A percentile compares a stretch with the other conserved stretches of the same genome.
Evolutionary conservation across 2,329 filamentous ascomycete genomes (phyloP).

Genomic region (Talaromyces sp.): DNA sequence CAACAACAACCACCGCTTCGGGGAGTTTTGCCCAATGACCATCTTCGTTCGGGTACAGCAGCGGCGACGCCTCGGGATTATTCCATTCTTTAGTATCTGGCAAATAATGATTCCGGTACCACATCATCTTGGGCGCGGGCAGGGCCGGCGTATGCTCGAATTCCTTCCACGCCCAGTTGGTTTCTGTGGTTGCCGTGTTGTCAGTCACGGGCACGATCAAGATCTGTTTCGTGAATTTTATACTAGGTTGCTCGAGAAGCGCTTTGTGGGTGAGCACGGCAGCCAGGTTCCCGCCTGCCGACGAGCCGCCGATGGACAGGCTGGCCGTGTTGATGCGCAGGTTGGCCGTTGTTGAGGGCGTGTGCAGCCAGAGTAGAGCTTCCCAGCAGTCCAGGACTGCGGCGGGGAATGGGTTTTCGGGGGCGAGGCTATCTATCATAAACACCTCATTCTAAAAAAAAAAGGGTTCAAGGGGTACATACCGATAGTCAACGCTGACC

Average conservation of each 20-base stretch:
- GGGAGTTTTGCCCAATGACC: slow-evolving; percentile 44
- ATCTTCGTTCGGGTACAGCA: slow-evolving; percentile 45
- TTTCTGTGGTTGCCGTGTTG: slow-evolving; percentile 47
- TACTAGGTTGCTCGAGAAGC: slow-evolving; percentile 29
- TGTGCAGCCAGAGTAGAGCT: slow-evolving; percentile 46
- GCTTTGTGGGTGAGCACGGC: slow-evolving; percentile 51
- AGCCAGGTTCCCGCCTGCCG: slow-evolving; percentile 50
- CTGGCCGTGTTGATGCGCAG: slow-evolving; percentile 37
- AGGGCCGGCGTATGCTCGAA: slow-evolving; percentile 50
- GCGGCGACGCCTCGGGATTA: slow-evolving; percentile 50
- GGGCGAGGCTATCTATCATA: slow-evolving; percentile 43
- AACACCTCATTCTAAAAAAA: too few species aligned
- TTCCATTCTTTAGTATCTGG: slow-evolving; percentile 43
- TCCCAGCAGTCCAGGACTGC: slow-evolving; percentile 56
- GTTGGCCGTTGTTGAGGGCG: slow-evolving; percentile 33
- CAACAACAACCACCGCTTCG: slow-evolving; percentile 49
- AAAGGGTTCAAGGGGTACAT: slow-evolving; percentile 5
- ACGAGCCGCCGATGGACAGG: slow-evolving; percentile 47
- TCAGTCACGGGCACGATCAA: slow-evolving; percentile 56
- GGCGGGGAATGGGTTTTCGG: slow-evolving; percentile 53
- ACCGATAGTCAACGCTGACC: slow-evolving; percentile 54
- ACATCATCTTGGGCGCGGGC: slow-evolving; percentile 54
- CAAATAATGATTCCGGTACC: slow-evolving; percentile 57
- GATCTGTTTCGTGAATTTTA: slow-evolving; percentile 45
- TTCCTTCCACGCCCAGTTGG: slow-evolving; percentile 45